A percentile compares a stretch with the other conserved stretches of the same genome.
Evolutionary conservation across 176 grass and related monocot genomes (phyloP).

Genomic region (Calamus simplicifolius): DNA sequence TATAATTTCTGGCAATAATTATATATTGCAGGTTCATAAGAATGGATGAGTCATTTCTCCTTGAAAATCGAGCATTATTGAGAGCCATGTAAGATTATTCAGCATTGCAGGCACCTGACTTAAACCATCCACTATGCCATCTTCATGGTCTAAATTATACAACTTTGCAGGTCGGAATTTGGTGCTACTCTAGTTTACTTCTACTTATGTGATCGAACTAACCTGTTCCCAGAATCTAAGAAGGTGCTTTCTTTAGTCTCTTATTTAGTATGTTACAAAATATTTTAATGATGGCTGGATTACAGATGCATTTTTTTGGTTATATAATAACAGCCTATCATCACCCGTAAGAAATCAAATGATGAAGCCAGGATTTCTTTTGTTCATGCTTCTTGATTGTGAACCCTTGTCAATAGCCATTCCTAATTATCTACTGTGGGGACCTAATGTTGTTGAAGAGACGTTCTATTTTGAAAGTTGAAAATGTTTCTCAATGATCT

Average conservation of each 20-base stretch:
- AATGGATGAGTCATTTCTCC: conserved; percentile 15
- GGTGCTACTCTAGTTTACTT: conserved; percentile 14
- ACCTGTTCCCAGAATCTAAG: conserved; percentile 6
- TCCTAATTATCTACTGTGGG: too few species aligned
- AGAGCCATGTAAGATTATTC: conserved; percentile 11
- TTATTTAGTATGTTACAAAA: background rate
- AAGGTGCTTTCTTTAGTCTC: conserved; percentile 11
- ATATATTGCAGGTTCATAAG: conserved; percentile 2
- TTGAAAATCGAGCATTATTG: conserved; percentile 14
- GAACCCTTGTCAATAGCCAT: background rate
- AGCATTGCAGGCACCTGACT: background rate
- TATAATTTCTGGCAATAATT: background rate
- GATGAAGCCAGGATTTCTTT: too few species aligned
- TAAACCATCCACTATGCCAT: background rate
- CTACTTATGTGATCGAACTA: conserved; percentile 17
- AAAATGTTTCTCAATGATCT: conserved; percentile 1
- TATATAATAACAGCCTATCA: background rate
- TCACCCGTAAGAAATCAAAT: too few species aligned
- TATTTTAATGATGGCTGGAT: background rate
- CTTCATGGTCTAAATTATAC: background rate
- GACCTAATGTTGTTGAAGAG: too few species aligned
- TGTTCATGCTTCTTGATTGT: too few species aligned
- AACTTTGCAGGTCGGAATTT: conserved; percentile 10
- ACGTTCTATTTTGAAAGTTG: background rate
- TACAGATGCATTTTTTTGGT: too few species aligned